phyloP scores from a whole-genome alignment of 2,329 filamentous ascomycete genomes.

The Penicillium sp. region DNA sequence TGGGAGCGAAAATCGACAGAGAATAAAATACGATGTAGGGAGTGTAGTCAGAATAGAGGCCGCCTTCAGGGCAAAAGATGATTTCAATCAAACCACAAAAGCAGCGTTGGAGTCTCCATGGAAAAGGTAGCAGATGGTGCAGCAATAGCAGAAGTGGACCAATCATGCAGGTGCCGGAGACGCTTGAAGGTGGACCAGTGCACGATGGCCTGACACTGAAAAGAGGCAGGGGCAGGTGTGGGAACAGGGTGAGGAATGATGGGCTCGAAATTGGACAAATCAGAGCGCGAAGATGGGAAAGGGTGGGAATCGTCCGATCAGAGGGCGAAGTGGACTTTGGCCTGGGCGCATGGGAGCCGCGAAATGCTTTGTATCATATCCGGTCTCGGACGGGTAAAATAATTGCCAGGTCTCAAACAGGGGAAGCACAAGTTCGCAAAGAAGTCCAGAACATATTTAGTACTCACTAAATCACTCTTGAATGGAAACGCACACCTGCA shows the following conservation, averaged over 20 bases:
- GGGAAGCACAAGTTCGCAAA: not conserved
- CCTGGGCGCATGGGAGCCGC: slow-evolving; percentile 13
- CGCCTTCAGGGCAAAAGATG: not conserved
- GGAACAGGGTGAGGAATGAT: slow-evolving; percentile 20
- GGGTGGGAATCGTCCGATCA: slow-evolving; percentile 22
- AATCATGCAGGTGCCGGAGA: slow-evolving; percentile 32
- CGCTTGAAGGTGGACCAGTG: slow-evolving; percentile 27
- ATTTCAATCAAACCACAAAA: slow-evolving; percentile 10
- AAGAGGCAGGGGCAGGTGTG: slow-evolving; percentile 18
- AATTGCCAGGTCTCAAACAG: not conserved
- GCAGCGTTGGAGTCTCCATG: slow-evolving; percentile 17
- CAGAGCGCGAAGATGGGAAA: slow-evolving; percentile 11
- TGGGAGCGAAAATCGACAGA: slow-evolving; percentile 1
- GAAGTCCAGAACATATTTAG: not conserved
- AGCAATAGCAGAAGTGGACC: slow-evolving; percentile 20
- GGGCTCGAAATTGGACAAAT: slow-evolving; percentile 21
- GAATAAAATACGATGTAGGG: slow-evolving; percentile 11
- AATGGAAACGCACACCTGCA: not conserved
- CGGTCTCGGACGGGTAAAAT: slow-evolving; percentile 18
- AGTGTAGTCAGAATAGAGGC: slow-evolving; percentile 8
- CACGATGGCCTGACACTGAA: slow-evolving; percentile 33
- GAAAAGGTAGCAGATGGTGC: slow-evolving; percentile 21
- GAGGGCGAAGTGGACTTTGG: slow-evolving; percentile 17
- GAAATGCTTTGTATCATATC: slow-evolving; percentile 16
- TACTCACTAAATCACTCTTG: slow-evolving; percentile 9